phyloP scores from a whole-genome alignment of 495 filamentous ascomycete species.

The Tuber melanosporum region DNA sequence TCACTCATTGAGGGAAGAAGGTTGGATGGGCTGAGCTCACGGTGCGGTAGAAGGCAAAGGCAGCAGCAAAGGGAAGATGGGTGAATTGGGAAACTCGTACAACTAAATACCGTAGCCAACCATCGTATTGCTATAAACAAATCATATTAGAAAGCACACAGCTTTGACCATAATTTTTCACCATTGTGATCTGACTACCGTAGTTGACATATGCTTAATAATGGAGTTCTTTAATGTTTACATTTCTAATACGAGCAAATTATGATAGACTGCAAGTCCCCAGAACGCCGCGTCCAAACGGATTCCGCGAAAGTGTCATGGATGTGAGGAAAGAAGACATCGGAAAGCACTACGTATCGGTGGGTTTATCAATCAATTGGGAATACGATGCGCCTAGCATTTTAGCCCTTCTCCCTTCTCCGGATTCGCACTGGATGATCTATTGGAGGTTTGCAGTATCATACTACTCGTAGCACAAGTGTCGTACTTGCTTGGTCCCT shows the following conservation, averaged over 20 bases:
- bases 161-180: background rate
- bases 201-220: background rate
- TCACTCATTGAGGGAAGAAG: background rate
- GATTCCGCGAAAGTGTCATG: background rate
- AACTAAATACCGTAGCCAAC: background rate
- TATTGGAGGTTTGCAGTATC: background rate
- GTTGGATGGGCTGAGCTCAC: background rate
- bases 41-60: background rate
- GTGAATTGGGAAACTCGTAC: background rate
- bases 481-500: no score
- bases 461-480: no score
- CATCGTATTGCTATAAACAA: background rate
- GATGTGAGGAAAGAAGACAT: background rate
- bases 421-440: background rate
- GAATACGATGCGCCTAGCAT: background rate
- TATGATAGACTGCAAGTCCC: no score
- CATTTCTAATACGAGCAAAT: background rate
- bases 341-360: background rate
- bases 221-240: background rate
- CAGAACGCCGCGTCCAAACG: background rate
- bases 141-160: background rate
- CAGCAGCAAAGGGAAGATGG: background rate
- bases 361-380: background rate
- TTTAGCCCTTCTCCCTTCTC: conserved; percentile 2
- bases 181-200: background rate